Percentiles rank a stretch among this genome's conserved stretches.
These are phyloP conservation scores for Cinnamomum micranthum DNA, from an alignment of 164 flowering plant species.

Conservation along the genomic window DNA sequence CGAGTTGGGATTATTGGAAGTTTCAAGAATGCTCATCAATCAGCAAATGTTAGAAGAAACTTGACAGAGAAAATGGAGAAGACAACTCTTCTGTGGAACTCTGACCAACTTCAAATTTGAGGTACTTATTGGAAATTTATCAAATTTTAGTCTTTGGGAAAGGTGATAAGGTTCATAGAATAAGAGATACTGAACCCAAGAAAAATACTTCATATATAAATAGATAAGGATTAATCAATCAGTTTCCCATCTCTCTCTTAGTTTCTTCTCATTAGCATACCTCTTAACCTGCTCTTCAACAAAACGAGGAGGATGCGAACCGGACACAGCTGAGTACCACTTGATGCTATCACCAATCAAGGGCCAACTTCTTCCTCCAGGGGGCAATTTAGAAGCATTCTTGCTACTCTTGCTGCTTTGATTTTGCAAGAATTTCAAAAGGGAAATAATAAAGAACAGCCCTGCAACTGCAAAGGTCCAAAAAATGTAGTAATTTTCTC, in stretches of 20 bases:
- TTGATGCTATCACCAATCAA: conserved; percentile 63
- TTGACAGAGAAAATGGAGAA: too few species aligned
- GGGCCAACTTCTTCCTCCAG: conserved; percentile 79
- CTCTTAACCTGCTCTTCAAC: conserved; percentile 62
- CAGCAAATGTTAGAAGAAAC: too few species aligned
- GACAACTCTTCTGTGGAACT: too few species aligned
- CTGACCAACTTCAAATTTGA: too few species aligned
- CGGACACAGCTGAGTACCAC: conserved; percentile 69
- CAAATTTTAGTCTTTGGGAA: too few species aligned
- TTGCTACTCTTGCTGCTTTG: conserved; percentile 2
- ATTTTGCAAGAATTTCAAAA: conserved; percentile 11
- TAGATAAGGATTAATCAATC: neutral
- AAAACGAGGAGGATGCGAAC: conserved; percentile 75
- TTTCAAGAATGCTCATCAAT: too few species aligned
- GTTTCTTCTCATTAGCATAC: conserved; percentile 21
- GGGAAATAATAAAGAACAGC: conserved; percentile 16
- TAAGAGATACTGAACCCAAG: too few species aligned
- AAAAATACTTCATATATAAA: too few species aligned
- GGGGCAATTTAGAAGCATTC: conserved; percentile 43
- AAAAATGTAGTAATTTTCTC: neutral
- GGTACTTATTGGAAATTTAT: too few species aligned
- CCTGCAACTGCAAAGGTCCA: conserved; percentile 13
- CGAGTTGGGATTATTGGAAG: too few species aligned
- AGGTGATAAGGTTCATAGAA: too few species aligned
- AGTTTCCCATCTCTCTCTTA: neutral